A percentile compares a stretch with the other conserved stretches of the same genome.
Evolutionary conservation across 208 protist genomes (phyloP).

Genomic region (Zelonia costaricensis): DNA sequence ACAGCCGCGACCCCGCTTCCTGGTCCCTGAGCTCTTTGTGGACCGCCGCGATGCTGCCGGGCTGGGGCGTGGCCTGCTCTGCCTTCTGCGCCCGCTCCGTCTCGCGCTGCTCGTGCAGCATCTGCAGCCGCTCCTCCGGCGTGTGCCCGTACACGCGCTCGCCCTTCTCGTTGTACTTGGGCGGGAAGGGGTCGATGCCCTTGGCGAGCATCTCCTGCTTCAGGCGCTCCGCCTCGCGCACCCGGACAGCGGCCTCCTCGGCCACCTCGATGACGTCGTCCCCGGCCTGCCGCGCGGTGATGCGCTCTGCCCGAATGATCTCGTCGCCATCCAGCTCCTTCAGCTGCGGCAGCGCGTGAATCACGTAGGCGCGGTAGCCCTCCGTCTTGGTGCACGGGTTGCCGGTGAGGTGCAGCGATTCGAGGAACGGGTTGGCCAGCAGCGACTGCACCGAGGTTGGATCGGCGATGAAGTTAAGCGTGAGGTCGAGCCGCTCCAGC

Average conservation of each 20-base stretch:
- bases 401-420: conserved; percentile 93
- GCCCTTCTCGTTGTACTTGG: conserved; percentile 86
- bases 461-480: conserved; percentile 96
- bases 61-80: conserved; percentile 34
- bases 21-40: conserved; percentile 60
- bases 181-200: conserved; percentile 78
- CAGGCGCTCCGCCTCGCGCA: conserved; percentile 63
- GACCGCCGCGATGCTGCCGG: conserved; percentile 58
- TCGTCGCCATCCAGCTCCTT: conserved; percentile 88
- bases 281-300: conserved; percentile 85
- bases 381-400: conserved; percentile 93
- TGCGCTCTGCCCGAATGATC: conserved; percentile 83
- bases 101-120: conserved; percentile 84
- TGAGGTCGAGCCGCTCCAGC: conserved; percentile 96
- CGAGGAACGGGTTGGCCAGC: conserved; percentile 80
- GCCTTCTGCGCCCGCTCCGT: conserved; percentile 42
- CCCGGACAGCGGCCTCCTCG: conserved; percentile 46
- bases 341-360: conserved; percentile 93
- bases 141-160: conserved; percentile 92
- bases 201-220: conserved; percentile 72
- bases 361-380: conserved; percentile 93
- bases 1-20: conserved; percentile 50
- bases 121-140: conserved; percentile 87
- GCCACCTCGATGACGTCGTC: conserved; percentile 52
- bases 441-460: conserved; percentile 80